Evolutionary conservation across 352 stramenopile genomes (phyloP).

Genomic region (Phytophthora sojae): DNA sequence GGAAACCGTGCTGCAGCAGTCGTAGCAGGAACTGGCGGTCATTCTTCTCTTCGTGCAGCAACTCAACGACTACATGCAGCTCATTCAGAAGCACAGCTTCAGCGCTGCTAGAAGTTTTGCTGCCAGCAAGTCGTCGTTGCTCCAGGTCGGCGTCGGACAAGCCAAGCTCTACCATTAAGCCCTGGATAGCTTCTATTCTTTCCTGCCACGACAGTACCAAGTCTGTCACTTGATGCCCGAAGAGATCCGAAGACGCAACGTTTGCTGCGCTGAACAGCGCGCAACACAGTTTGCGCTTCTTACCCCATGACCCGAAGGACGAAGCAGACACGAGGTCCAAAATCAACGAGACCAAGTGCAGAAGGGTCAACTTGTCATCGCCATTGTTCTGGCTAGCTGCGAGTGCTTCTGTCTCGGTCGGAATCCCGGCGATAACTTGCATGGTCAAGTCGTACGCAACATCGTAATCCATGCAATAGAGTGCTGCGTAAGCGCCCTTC

Average conservation of each 20-base stretch:
- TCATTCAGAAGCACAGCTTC: conserved; percentile 67
- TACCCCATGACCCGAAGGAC: conserved; percentile 66
- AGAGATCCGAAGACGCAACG: conserved; percentile 41
- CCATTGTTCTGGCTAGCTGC: conserved; percentile 5
- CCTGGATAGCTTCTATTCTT: conserved; percentile 63
- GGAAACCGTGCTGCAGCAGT: conserved; percentile 68
- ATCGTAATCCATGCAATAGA: conserved; percentile 77
- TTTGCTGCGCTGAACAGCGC: conserved; percentile 43
- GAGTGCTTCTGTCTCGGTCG: conserved; percentile 9
- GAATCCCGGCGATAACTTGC: conserved; percentile 43
- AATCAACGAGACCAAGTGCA: conserved; percentile 68
- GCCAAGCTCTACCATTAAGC: conserved; percentile 64
- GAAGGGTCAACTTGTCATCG: conserved; percentile 38
- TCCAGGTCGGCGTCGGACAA: conserved; percentile 72
- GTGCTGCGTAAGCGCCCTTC: conserved; percentile 70
- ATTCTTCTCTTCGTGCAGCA: conserved; percentile 65
- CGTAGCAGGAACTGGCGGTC: conserved; percentile 62
- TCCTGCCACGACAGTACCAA: conserved; percentile 57
- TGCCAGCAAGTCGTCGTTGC: conserved; percentile 45
- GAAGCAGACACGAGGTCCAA: conserved; percentile 71
- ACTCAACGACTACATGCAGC: conserved; percentile 70
- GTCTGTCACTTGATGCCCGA: conserved; percentile 58
- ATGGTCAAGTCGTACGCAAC: conserved; percentile 59
- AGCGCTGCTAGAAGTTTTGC: conserved; percentile 32
- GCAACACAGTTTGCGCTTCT: conserved; percentile 60